Evolutionary conservation across 805 yeast species (phyloP).

Genomic region (Maudiozyma bulderi): DNA sequence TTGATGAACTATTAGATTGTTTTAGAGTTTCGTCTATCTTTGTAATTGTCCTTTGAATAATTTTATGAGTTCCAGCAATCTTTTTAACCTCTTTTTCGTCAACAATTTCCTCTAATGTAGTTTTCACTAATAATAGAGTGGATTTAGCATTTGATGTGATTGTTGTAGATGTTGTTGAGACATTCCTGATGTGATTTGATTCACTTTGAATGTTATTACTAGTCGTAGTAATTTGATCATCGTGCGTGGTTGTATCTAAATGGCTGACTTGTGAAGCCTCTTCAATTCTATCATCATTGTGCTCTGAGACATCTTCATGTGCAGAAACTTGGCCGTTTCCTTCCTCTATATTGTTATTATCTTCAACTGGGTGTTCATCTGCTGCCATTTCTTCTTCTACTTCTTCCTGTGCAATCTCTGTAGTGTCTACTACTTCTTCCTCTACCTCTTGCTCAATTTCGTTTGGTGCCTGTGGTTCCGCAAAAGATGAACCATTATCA

Average conservation of each 20-base stretch:
- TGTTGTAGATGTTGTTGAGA: slow-evolving; percentile 5
- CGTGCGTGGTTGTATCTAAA: not conserved
- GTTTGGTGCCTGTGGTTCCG: not conserved
- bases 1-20: slow-evolving; percentile 16
- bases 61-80: slow-evolving; percentile 29
- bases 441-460: slow-evolving; percentile 3
- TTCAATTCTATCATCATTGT: slow-evolving; percentile 2
- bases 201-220: not conserved
- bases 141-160: slow-evolving; percentile 23
- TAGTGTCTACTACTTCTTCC: slow-evolving; percentile 17
- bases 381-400: slow-evolving; percentile 4
- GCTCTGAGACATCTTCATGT: slow-evolving; percentile 4
- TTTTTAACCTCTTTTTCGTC: slow-evolving; percentile 53
- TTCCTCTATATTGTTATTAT: not conserved
- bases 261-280: not conserved
- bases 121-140: slow-evolving; percentile 37
- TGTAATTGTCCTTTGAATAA: slow-evolving; percentile 26
- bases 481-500: slow-evolving; percentile 3
- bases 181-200: slow-evolving; percentile 8
- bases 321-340: not conserved
- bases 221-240: not conserved
- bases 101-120: slow-evolving; percentile 49
- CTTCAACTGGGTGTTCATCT: no score
- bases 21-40: slow-evolving; percentile 21
- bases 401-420: slow-evolving; percentile 17